phyloP scores from a whole-genome alignment of 2,329 filamentous ascomycete species.

The Sporothrix luriei region DNA sequence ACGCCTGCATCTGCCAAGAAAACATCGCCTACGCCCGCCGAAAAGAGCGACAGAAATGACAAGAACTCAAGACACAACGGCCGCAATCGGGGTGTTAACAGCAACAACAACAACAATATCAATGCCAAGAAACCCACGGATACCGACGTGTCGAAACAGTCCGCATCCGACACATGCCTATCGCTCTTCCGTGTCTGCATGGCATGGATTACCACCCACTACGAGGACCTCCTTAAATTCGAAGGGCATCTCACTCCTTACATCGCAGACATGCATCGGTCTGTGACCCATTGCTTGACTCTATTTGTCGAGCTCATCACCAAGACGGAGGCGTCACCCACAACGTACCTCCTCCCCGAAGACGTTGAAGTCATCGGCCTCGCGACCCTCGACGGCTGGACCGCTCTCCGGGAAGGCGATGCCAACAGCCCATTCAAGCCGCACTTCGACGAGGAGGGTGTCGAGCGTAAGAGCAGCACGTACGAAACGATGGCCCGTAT shows the following conservation, averaged over 20 bases:
- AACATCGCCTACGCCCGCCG: neutral
- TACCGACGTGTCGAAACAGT: slow-evolving; percentile 22
- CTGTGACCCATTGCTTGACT: slow-evolving; percentile 52
- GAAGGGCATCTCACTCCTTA: slow-evolving; percentile 50
- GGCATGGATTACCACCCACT: slow-evolving; percentile 56
- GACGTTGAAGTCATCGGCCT: slow-evolving; percentile 53
- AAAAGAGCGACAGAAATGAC: slow-evolving; percentile 40
- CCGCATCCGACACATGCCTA: slow-evolving; percentile 50
- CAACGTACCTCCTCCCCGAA: slow-evolving; percentile 55
- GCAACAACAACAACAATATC: slow-evolving; percentile 35
- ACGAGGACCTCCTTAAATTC: slow-evolving; percentile 52
- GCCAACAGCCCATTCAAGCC: slow-evolving; percentile 31
- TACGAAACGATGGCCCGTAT: slow-evolving; percentile 36
- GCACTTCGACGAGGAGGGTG: slow-evolving; percentile 33
- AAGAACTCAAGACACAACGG: slow-evolving; percentile 37
- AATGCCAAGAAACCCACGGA: neutral
- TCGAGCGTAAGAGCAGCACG: slow-evolving; percentile 27
- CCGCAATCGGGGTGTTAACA: slow-evolving; percentile 26
- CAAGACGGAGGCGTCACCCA: slow-evolving; percentile 45
- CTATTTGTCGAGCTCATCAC: slow-evolving; percentile 53
- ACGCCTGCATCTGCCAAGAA: neutral
- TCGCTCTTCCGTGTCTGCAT: slow-evolving; percentile 57
- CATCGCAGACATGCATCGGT: slow-evolving; percentile 52
- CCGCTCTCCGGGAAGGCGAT: slow-evolving; percentile 29
- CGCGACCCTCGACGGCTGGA: slow-evolving; percentile 44